Base-by-base conservation (phyloP, 306 rosid genomes). In the Dicorynia guianensis region DNA sequence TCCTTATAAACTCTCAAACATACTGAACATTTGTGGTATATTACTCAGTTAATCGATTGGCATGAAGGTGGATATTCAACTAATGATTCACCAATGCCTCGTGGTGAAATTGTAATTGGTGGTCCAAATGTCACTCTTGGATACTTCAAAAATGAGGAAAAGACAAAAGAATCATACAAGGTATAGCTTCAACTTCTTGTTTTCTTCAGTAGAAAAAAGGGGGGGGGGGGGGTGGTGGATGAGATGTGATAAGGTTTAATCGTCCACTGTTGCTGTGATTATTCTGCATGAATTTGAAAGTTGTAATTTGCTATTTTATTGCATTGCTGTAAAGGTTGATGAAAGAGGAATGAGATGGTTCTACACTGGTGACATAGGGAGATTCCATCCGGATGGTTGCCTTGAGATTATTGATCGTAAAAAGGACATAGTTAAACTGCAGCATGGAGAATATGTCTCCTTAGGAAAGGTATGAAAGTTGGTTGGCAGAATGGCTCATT, bases 361-460 rank as follows among this genome's bases (percentile, higher is more conserved):
- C 87, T 89, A 85, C 84, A 92, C 98, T 3, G 98, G 99, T 72
- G 99, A 95, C 62, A 75, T 95, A 13, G 99, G 99, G 78, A 87
- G 77, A 76, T 80, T 92, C 78, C 99, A 92, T 71, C 42, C 80
- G 62, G 98, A 95, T 77, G 99, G 99, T 59, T 92, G 97, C 89
- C 96, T 92, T 75, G 97, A 95, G 85, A 92, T 95, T 77, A 86
- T 92, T 84, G 98, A 92, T 83, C 89, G 98, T 64, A 95, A 89
- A 85, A 95, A 95, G 86, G 99, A 95, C 85, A 95, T 95, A 50
- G 93, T 95, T 80, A 95, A 95, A 79, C 93, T 95, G 81, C 99
- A 95, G 83, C 96, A 92, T 78, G 99, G 99, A 80, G 97, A 95
- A 78, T 95, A 95, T 67, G 96, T 95, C 83, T 95, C 99, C 76